Percentiles rank a stretch among this genome's conserved stretches.
Evolutionary conservation across 1,284 basidiomycete species (phyloP).

Genomic region (Agaricales sp.): DNA sequence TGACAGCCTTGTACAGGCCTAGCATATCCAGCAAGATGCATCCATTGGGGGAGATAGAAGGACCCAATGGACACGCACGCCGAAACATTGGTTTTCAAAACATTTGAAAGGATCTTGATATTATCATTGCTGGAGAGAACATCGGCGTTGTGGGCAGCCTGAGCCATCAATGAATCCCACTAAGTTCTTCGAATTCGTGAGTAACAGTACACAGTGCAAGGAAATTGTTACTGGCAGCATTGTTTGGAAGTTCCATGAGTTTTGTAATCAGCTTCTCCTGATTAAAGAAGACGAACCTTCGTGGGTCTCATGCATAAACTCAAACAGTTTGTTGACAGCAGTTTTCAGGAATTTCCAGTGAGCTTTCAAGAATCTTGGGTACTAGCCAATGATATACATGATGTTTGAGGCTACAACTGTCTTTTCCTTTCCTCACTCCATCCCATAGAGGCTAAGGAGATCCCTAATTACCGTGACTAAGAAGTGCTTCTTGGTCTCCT

Average conservation of each 20-base stretch:
- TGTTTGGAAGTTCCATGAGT: constrained; percentile 97
- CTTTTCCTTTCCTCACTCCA: constrained; percentile 99
- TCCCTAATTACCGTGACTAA: constrained; percentile 99
- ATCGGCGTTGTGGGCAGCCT: constrained; percentile 90
- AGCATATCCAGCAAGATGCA: constrained; percentile 98
- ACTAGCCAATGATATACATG: constrained; percentile 99
- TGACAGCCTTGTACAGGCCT: constrained; percentile 95
- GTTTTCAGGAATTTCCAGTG: constrained; percentile 99
- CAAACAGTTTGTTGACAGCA: constrained; percentile 99
- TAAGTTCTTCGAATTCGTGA: too few species aligned
- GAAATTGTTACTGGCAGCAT: constrained; percentile 53
- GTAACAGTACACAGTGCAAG: background rate
- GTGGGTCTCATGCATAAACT: constrained; percentile 99
- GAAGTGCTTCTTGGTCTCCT: constrained; percentile 99
- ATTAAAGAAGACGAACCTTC: constrained; percentile 52
- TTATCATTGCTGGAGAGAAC: constrained; percentile 89
- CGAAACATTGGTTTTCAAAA: constrained; percentile 97
- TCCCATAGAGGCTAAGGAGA: constrained; percentile 90
- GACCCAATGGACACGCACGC: constrained; percentile 96
- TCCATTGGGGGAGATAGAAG: constrained; percentile 92
- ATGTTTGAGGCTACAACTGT: constrained; percentile 99
- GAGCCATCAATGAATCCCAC: constrained; percentile 98
- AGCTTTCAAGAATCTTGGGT: constrained; percentile 98
- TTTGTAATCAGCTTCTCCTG: constrained; percentile 94
- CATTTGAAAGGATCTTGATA: constrained; percentile 95